Evolutionary conservation across 2,329 filamentous ascomycete species (phyloP).

Genomic region (Hymenoscyphus scutula): DNA sequence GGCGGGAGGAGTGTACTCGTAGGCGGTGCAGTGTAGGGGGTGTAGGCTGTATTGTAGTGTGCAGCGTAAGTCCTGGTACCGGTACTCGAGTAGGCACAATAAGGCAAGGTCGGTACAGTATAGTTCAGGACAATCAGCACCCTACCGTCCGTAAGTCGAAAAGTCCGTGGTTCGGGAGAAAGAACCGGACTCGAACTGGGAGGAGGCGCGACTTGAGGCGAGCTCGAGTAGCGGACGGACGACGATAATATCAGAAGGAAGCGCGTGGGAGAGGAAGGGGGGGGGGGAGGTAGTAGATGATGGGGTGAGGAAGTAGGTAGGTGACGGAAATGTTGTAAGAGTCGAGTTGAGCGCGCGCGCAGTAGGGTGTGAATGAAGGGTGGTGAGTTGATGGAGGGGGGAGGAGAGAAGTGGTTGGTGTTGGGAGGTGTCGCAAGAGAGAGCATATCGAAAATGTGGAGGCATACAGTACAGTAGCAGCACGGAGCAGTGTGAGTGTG

Average conservation of each 20-base stretch:
- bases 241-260: neutral
- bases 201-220: constrained; percentile 2
- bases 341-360: neutral
- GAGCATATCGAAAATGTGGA: constrained; percentile 2
- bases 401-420: neutral
- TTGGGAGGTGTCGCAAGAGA: neutral
- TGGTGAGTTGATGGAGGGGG: neutral
- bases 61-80: too few relatives aligned
- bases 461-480: too few relatives aligned
- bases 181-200: neutral
- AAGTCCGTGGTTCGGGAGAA: neutral
- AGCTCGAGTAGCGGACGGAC: neutral
- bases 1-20: constrained; percentile 1
- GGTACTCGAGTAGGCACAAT: neutral
- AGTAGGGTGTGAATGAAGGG: neutral
- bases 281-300: neutral
- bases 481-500: too few relatives aligned
- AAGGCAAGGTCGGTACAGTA: too few relatives aligned
- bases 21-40: neutral
- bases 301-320: neutral
- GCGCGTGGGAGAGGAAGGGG: neutral
- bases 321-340: neutral
- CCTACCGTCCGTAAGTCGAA: neutral
- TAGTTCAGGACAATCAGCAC: neutral
- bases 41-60: neutral